Evolutionary conservation across 169 alveolate species (phyloP).

Genomic region (Plasmodium ovale): DNA sequence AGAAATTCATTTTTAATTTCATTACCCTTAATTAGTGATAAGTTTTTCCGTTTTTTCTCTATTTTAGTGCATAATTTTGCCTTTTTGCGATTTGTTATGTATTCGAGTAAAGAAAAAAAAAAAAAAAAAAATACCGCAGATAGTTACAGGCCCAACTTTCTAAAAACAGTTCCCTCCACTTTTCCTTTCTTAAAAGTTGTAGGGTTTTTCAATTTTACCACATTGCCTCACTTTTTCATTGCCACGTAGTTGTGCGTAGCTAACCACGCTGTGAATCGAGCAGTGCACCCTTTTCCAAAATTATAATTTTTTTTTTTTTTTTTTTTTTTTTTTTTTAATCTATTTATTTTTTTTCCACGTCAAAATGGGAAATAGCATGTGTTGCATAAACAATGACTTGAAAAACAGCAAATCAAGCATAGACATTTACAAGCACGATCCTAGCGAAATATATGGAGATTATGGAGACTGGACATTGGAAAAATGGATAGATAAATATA

Average conservation of each 20-base stretch:
- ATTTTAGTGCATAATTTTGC: too few relatives aligned
- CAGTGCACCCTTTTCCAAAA: too few relatives aligned
- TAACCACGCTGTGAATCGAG: too few relatives aligned
- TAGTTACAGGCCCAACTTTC: too few relatives aligned
- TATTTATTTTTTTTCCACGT: neutral
- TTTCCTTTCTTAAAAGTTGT: too few relatives aligned
- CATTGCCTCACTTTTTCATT: too few relatives aligned
- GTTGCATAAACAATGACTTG: constrained; percentile 55
- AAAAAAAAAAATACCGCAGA: too few relatives aligned
- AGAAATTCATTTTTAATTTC: neutral
- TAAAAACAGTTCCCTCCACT: too few relatives aligned
- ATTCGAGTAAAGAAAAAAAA: too few relatives aligned
- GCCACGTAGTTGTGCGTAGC: too few relatives aligned
- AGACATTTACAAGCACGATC: constrained; percentile 30
- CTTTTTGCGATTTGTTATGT: too few relatives aligned
- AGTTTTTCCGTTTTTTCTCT: neutral
- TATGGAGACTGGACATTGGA: constrained; percentile 60
- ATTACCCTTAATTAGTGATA: neutral
- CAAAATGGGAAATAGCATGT: constrained; percentile 66
- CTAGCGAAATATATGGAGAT: constrained; percentile 52
- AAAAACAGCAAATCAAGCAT: constrained; percentile 49
- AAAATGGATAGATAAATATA: constrained; percentile 62
- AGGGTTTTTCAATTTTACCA: too few relatives aligned
- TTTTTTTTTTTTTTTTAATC: constrained; percentile 4
- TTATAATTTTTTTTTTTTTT: constrained; percentile 6